Evolutionary conservation across 352 stramenopile genomes (phyloP).

Genomic region (Phytopythium ostracodes): DNA sequence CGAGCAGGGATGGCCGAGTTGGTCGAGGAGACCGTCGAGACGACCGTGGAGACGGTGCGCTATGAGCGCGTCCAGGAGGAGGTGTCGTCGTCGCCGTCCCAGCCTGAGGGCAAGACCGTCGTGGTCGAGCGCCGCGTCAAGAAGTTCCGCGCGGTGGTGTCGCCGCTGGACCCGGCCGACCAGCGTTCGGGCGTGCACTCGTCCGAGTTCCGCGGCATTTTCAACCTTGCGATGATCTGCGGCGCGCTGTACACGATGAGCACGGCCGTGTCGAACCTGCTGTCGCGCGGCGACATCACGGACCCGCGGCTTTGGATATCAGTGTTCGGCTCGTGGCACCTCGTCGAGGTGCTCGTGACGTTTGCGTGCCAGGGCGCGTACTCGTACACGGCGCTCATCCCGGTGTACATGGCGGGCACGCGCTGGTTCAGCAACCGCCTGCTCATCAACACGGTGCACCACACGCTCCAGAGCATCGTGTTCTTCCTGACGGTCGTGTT

Average conservation of each 20-base stretch:
- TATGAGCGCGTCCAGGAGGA: background rate
- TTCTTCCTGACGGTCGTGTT: slow-evolving; percentile 66
- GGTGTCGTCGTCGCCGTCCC: slow-evolving; percentile 3
- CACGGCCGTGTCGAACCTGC: slow-evolving; percentile 50
- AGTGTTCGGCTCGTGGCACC: slow-evolving; percentile 70
- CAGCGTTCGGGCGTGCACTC: slow-evolving; percentile 60
- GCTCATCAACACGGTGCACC: slow-evolving; percentile 66
- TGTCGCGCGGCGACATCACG: slow-evolving; percentile 39
- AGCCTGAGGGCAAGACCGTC: background rate
- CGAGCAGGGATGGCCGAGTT: background rate
- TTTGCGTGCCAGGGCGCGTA: slow-evolving; percentile 64
- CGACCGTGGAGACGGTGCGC: background rate
- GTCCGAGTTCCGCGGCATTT: slow-evolving; percentile 74
- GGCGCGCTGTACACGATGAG: slow-evolving; percentile 61
- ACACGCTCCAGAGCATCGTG: slow-evolving; percentile 64
- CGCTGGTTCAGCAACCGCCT: slow-evolving; percentile 28
- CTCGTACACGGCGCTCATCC: slow-evolving; percentile 67
- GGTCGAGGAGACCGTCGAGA: background rate
- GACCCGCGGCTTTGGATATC: slow-evolving; percentile 54
- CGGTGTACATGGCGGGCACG: slow-evolving; percentile 61
- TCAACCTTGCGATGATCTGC: slow-evolving; percentile 70
- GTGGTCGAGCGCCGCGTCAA: slow-evolving; percentile 31
- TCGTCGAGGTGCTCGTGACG: slow-evolving; percentile 65
- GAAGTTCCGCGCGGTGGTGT: slow-evolving; percentile 58
- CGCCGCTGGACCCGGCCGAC: slow-evolving; percentile 64